A percentile compares a stretch with the other conserved stretches of the same genome.
Evolutionary conservation across 139 green algal genomes (phyloP).

Genomic region (Eudorina sp.): DNA sequence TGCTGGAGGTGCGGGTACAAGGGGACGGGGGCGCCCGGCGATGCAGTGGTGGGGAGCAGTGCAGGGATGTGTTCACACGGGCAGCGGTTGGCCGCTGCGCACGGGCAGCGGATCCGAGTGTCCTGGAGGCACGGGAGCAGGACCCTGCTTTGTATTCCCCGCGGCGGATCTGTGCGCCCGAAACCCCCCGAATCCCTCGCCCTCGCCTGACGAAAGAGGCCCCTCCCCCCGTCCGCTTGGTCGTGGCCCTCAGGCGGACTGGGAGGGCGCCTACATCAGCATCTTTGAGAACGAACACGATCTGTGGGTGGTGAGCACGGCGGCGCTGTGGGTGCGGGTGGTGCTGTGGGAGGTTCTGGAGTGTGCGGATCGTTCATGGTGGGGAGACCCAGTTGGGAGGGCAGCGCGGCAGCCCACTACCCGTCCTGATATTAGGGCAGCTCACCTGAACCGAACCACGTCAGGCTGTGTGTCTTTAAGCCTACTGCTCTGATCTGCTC

Average conservation of each 20-base stretch:
- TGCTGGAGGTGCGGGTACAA: conserved; percentile 35
- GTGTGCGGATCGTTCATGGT: no score
- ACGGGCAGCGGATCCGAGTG: not conserved
- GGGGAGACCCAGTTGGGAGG: no score
- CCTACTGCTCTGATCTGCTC: no score
- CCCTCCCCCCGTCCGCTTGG: not conserved
- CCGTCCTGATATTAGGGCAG: no score
- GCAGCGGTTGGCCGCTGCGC: not conserved
- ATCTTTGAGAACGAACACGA: conserved; percentile 75
- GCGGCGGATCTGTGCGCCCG: no score
- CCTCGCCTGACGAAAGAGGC: no score
- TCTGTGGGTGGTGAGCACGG: conserved; percentile 65
- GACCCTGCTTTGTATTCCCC: no score
- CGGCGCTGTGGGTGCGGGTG: not conserved
- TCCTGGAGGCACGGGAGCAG: no score
- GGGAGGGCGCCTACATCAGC: conserved; percentile 59
- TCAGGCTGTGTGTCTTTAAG: no score
- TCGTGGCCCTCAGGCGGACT: conserved; percentile 52
- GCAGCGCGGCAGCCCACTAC: no score
- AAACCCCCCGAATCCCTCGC: no score
- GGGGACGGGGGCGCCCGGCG: not conserved
- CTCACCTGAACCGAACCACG: no score
- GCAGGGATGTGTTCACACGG: not conserved
- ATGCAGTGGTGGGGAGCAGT: not conserved
- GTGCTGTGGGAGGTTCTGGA: not conserved